Base-by-base conservation (phyloP, 495 filamentous ascomycete species). In the Aspergillus steynii region DNA sequence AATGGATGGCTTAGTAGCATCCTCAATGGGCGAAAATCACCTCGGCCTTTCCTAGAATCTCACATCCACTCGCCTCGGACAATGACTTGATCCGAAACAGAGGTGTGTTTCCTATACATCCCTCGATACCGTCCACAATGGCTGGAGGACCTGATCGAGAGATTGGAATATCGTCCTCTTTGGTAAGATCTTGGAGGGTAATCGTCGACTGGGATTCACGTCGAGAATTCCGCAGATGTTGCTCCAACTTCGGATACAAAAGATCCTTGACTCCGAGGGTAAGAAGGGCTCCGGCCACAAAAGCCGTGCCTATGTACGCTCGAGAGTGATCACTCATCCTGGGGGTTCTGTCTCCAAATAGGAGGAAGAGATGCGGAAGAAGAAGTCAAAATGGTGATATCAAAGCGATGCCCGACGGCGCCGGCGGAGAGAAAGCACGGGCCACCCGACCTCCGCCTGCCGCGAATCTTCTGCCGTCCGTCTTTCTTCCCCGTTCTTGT, bases 11-110 rank as follows among this genome's bases (percentile, higher is more conserved):
- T 15, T 2, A 20, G 14, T 20, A 37, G 10, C 9, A 46, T 28
- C 12, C 6, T 27, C 20, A 8, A 3, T 20, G 5, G 28, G 50
- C 47, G 7, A 4, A 48, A 57, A 58, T 52, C 80, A 87, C 86
- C 73, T 99, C 95, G 48, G 93, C 93, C 74, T 99, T 99, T 58
- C 86, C 96, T 9, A 98, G 80, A 71, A 99, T 98, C 59, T 87
- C 87, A 69, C 95, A 94, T 26, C 93, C 93, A 1, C 95, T 97
- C n/a, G 87, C 93, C 26, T 92, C 89, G 3, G 90, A 96, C 34
- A 99, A 82, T 50, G 88, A 91, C 69, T 89, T 92, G 74, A 99
- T 93, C 50, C 86, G 83, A 65, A 99, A 83, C 1, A 99, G 79
- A 2, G 93, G 96, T 7, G 95, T 99, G 72, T 96, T 92, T 55